Percentiles rank a stretch among this genome's conserved stretches.
These are phyloP conservation scores for Fusarium nisikadoi DNA, from an alignment of 2,329 filamentous ascomycete genomes.

Conservation along the genomic window DNA sequence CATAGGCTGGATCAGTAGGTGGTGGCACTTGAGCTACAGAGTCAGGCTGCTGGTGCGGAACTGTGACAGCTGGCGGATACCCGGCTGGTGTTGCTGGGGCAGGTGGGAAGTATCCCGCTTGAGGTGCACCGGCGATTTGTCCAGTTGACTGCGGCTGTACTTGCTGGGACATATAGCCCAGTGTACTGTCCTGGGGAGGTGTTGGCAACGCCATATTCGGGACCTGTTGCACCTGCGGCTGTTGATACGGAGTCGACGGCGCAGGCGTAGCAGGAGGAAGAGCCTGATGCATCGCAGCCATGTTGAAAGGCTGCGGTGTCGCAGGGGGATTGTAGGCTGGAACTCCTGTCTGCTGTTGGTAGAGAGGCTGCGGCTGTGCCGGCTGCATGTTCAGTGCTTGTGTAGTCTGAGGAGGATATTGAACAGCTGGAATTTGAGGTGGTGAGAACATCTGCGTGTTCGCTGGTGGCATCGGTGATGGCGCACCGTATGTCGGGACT, in stretches of 20 bases:
- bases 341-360: not conserved
- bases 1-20: too few relatives aligned
- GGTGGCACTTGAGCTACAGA: not conserved
- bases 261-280: constrained; percentile 11
- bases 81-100: not conserved
- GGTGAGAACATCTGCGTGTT: not conserved
- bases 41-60: not conserved
- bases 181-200: not conserved
- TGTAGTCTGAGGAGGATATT: not conserved
- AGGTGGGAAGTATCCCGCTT: constrained; percentile 6
- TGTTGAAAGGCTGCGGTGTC: constrained; percentile 12
- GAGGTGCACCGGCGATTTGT: not conserved
- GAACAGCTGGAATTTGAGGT: not conserved
- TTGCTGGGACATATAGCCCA: not conserved
- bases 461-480: not conserved
- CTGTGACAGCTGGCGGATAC: not conserved
- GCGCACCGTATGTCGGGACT: not conserved
- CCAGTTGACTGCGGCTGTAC: not conserved
- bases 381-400: not conserved
- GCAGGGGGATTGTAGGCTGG: not conserved
- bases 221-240: not conserved
- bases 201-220: not conserved
- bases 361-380: not conserved
- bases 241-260: not conserved
- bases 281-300: constrained; percentile 22